Evolutionary conservation across 169 alveolate species (phyloP), one percentile per base, ranked within the genome.

Genomic region (Plasmodium malariae): DNA sequence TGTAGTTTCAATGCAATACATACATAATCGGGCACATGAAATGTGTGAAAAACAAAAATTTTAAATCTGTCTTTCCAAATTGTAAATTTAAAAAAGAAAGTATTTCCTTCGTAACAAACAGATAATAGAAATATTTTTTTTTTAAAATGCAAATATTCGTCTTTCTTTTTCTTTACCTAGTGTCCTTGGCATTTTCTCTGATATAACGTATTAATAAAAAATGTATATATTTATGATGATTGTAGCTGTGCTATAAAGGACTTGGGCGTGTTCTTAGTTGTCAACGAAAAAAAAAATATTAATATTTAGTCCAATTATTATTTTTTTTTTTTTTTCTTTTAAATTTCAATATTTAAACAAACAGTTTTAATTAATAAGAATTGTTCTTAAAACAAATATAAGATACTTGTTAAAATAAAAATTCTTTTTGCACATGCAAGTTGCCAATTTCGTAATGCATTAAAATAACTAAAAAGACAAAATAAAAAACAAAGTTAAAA

Each of bases 151-250:
- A 7, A 3, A 14, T 30, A 11, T 48, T 43, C 17, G 17, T 74
- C 19, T 65, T 65, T 65, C 34, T 28, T 51, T 51, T 14, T 28
- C 51, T 70, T 80, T 80, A 80, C 90, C 73, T 80, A 67, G 85
- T 49, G 21, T 49, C 32, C 80, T 55, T 45, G 90, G 83, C 90
- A 80, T 80, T 80, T 67, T 30, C 73, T 43, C 34, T 51, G 57
- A 54, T 65, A 80, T 32, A 80, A 51, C 5, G 60, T 36, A 43
- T 62, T 37, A 80, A 19, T 34, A 9, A 14, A 21, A 80, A 80
- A 21, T 30, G 48, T 37, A 76, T 62, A 76, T 43, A 43, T 62
- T 6, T 34, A 37, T 2, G 40, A 32, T 36, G 40, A 28, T 11
- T n/a, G 51, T 49, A 57, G 36, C 7, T 37, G 68, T 17, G 48